phyloP scores from a whole-genome alignment of 2,329 filamentous ascomycete genomes.

The Epichloe hybrida region DNA sequence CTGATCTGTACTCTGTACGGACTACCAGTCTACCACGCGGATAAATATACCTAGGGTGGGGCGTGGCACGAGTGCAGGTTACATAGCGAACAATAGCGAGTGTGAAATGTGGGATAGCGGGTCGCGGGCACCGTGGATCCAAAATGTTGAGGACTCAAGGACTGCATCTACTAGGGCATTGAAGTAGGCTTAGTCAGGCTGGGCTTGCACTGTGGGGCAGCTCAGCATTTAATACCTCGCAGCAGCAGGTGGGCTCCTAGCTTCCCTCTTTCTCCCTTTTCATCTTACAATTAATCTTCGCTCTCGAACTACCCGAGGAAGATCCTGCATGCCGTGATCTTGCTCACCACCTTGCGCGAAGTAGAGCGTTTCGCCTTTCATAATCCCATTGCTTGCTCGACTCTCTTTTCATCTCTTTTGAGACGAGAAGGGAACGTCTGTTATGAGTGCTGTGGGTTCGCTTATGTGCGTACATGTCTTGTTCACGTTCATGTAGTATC shows the following conservation, averaged over 20 bases:
- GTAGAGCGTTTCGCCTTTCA: constrained; percentile 45
- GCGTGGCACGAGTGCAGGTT: background rate
- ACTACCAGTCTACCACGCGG: background rate
- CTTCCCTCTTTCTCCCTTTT: constrained; percentile 20
- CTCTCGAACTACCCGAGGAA: constrained; percentile 21
- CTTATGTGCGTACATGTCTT: constrained; percentile 43
- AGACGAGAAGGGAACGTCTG: background rate
- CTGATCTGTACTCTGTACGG: too few species aligned
- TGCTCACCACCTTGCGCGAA: constrained; percentile 34
- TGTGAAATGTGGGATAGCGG: constrained; percentile 2
- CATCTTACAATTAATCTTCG: constrained; percentile 35
- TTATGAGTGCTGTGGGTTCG: constrained; percentile 43
- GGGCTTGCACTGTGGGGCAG: background rate
- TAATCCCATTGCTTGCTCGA: constrained; percentile 42
- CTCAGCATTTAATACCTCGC: background rate
- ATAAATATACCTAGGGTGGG: background rate
- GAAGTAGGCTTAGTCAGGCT: background rate
- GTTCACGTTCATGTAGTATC: background rate
- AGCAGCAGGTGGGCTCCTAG: background rate
- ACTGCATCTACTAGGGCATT: background rate
- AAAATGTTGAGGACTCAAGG: background rate
- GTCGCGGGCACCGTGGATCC: background rate
- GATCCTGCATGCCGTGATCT: constrained; percentile 21
- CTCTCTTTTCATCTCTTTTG: constrained; percentile 11
- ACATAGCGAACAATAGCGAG: background rate